Evolutionary conservation across 1,284 basidiomycete species (phyloP), one percentile per base, ranked within the genome.

Genomic region (Inonotus hispidus): DNA sequence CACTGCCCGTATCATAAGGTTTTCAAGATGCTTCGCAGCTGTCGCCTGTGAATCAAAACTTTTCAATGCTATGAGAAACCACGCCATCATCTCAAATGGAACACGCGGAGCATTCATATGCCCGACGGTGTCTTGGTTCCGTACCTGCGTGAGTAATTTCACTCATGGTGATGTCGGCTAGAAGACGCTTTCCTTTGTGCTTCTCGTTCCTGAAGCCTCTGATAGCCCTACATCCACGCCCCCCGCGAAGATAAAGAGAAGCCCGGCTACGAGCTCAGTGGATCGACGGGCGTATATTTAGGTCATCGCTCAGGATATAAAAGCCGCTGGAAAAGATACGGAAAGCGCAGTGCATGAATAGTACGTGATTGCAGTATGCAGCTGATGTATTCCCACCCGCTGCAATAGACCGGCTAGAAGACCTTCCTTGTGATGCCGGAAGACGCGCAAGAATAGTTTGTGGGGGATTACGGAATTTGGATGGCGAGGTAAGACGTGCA

Each of bases 261-360:
- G 41, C 27, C 16, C 41, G 39, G 55, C 41, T 45, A 25, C 16
- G 21, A 21, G 46, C 16, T 38, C 32, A 19, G 37, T 45, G 55
- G 58, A 59, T 59, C 58, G 58, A 59, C 58, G 53, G 23, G 35
- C 29, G 49, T 50, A 53, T 4, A 49, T 58, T 49, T 49, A 58
- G 47, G 21, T 55, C 19, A 49, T 23, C n/a, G 3, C 8, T 32
- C 32, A 32, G 32, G 32, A 32, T 8, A 32, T 32, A 4, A 21
- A 13, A 5, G 5, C 41, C 41, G 14, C 41, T 45, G 41, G 41
- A 13, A 50, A 27, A 23, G 47, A 4, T 50, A 27, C 14, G 14
- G 14, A 14, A 21, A 45, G 41, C 21, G 8, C 32, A 8, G 41
- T 45, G n/a, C 21, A 19, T 21, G 23, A 23, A 23, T 49, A 49